phyloP scores from a whole-genome alignment of 2,329 filamentous ascomycete genomes.

The Paecilomyces niveus region DNA sequence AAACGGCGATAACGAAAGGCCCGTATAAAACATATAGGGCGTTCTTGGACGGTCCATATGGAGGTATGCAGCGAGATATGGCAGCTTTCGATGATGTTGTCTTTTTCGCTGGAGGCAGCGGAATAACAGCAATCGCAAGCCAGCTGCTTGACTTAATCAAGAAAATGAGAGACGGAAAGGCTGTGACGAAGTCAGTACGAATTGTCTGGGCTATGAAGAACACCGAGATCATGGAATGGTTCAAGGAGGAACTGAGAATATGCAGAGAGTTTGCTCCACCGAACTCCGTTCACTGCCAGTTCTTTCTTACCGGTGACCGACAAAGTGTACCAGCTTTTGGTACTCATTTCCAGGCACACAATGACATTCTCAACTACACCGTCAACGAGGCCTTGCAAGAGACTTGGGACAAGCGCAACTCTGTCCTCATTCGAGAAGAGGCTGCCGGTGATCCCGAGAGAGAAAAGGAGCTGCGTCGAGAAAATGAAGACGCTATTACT shows the following conservation, averaged over 20 bases:
- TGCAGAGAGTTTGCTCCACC: conserved; percentile 84
- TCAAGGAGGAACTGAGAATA: conserved; percentile 87
- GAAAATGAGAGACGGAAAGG: conserved; percentile 89
- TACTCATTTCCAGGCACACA: conserved; percentile 53
- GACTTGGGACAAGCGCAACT: conserved; percentile 80
- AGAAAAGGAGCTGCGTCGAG: conserved; percentile 69
- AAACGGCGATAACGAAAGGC: conserved; percentile 74
- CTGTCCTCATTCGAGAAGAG: conserved; percentile 72
- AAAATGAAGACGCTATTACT: conserved; percentile 78
- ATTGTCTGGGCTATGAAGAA: conserved; percentile 92
- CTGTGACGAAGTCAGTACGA: conserved; percentile 81
- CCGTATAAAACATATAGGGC: conserved; percentile 89
- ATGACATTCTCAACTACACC: conserved; percentile 73
- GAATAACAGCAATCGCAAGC: conserved; percentile 87
- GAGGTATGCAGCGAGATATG: conserved; percentile 83
- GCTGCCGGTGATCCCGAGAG: conserved; percentile 71
- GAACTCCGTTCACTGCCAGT: conserved; percentile 85
- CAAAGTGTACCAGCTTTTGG: conserved; percentile 41
- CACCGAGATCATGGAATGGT: conserved; percentile 94
- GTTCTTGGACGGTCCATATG: conserved; percentile 90
- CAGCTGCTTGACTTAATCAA: conserved; percentile 93
- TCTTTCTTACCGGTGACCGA: conserved; percentile 80
- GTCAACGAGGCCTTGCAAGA: conserved; percentile 82
- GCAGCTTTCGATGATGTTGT: conserved; percentile 91
- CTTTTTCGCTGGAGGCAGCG: conserved; percentile 86